Conservation (phyloP, 345 rosid species). For the Melastoma malabathricum region DNA sequence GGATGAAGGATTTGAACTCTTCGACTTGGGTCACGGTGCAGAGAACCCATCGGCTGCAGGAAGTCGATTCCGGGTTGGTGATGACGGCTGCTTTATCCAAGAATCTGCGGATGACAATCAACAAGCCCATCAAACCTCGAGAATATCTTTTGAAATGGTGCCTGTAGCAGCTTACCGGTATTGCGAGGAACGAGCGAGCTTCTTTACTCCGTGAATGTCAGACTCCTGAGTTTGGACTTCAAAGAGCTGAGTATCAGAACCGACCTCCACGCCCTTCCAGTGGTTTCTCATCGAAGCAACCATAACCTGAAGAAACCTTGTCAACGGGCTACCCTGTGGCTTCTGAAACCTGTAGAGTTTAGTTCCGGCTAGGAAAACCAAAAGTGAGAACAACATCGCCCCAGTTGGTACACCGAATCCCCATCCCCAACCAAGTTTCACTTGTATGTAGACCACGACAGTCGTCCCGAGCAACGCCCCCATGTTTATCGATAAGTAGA, state of each 20-base stretch:
- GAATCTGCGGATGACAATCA: conserved; percentile 12
- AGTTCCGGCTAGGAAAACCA: conserved; percentile 7
- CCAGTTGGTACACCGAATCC: conserved; percentile 35
- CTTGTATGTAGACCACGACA: conserved; percentile 25
- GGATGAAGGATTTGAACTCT: conserved; percentile 35
- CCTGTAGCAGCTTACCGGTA: conserved; percentile 8
- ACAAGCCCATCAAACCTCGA: not conserved
- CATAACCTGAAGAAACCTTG: too few relatives aligned
- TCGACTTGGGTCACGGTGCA: conserved; percentile 59
- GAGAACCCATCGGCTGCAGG: conserved; percentile 28
- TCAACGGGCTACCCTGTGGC: too few relatives aligned
- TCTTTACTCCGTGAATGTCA: too few relatives aligned
- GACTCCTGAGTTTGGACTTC: too few relatives aligned
- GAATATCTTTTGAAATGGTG: too few relatives aligned
- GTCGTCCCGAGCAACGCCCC: conserved; percentile 39
- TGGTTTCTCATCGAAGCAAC: too few relatives aligned
- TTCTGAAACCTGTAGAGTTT: conserved; percentile 21
- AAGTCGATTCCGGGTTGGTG: conserved; percentile 12
- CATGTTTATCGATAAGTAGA: conserved; percentile 43
- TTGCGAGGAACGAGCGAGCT: too few relatives aligned
- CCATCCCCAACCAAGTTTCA: conserved; percentile 28
- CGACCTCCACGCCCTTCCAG: too few relatives aligned
- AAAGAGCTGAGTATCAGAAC: too few relatives aligned
- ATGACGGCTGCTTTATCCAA: too few relatives aligned
- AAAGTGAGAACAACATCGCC: conserved; percentile 15